Evolutionary conservation across 2,329 filamentous ascomycete species (phyloP).

Genomic region (Cladosporium sp.): DNA sequence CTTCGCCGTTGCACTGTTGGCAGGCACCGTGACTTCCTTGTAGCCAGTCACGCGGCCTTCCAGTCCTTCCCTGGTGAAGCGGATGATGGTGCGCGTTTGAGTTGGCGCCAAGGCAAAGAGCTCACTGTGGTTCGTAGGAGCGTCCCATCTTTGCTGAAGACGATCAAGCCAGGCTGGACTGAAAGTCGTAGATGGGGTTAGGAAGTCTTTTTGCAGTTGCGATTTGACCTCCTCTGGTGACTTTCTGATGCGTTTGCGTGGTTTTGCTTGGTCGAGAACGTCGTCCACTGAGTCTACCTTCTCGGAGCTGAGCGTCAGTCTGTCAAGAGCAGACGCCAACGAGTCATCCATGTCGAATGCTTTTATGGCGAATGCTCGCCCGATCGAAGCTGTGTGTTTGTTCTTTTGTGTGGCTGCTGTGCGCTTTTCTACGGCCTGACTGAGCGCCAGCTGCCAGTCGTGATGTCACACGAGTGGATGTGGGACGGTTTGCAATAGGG

Average conservation of each 20-base stretch:
- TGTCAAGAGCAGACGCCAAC: conserved; percentile 48
- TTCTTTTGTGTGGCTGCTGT: no score
- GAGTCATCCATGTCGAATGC: conserved; percentile 18
- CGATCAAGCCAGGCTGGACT: conserved; percentile 81
- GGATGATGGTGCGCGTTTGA: conserved; percentile 89
- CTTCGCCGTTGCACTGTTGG: conserved; percentile 85
- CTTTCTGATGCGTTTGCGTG: conserved; percentile 52
- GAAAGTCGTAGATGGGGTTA: conserved; percentile 76
- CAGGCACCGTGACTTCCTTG: conserved; percentile 87
- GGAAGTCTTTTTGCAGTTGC: conserved; percentile 70
- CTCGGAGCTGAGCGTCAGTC: conserved; percentile 43
- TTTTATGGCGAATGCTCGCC: neutral
- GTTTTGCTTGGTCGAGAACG: conserved; percentile 52
- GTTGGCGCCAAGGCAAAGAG: conserved; percentile 85
- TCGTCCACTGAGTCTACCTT: conserved; percentile 48
- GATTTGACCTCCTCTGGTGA: conserved; percentile 60
- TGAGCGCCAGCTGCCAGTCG: no score
- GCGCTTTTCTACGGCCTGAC: no score
- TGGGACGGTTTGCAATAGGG: no score
- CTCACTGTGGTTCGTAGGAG: conserved; percentile 72
- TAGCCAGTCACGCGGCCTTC: conserved; percentile 93
- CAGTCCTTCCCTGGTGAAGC: conserved; percentile 85
- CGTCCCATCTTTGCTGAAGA: conserved; percentile 87
- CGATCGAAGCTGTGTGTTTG: no score
- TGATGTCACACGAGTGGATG: no score